Evolutionary conservation across 2,329 filamentous ascomycete genomes (phyloP).

Genomic region (Fusarium irregulare): DNA sequence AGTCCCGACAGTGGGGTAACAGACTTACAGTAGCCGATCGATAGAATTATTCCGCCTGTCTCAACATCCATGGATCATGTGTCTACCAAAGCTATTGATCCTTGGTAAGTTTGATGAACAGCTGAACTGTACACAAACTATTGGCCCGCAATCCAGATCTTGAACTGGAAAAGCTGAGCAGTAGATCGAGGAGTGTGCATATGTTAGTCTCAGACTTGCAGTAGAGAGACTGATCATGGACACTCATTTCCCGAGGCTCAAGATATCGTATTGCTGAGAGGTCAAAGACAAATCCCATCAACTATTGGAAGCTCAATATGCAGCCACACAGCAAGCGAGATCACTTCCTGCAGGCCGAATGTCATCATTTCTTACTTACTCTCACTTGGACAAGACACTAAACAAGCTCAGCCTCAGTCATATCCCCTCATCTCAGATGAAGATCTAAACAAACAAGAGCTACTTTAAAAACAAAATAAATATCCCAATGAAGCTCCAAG

Average conservation of each 20-base stretch:
- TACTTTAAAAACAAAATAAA: constrained; percentile 17
- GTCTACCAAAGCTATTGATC: not conserved
- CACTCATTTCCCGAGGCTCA: constrained; percentile 25
- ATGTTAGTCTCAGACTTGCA: constrained; percentile 13
- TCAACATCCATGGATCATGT: not conserved
- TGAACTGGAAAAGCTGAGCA: not conserved
- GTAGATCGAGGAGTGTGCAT: constrained; percentile 24
- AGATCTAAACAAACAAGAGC: constrained; percentile 22
- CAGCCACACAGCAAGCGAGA: constrained; percentile 36
- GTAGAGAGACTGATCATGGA: not conserved
- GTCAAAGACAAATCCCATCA: constrained; percentile 7
- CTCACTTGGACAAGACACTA: not conserved
- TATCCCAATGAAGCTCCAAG: not conserved
- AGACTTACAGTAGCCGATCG: not conserved
- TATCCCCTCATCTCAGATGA: constrained; percentile 11
- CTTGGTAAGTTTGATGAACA: constrained; percentile 2
- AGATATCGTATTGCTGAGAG: constrained; percentile 1
- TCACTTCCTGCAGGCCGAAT: constrained; percentile 23
- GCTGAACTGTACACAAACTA: not conserved
- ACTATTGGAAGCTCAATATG: constrained; percentile 28
- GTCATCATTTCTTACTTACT: constrained; percentile 5
- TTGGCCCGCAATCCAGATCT: constrained; percentile 3
- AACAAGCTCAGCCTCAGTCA: constrained; percentile 1
- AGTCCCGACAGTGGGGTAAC: not conserved
- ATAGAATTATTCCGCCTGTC: not conserved